Evolutionary conservation across 2,329 filamentous ascomycete genomes (phyloP).

Genomic region (Aspergillus sp.): DNA sequence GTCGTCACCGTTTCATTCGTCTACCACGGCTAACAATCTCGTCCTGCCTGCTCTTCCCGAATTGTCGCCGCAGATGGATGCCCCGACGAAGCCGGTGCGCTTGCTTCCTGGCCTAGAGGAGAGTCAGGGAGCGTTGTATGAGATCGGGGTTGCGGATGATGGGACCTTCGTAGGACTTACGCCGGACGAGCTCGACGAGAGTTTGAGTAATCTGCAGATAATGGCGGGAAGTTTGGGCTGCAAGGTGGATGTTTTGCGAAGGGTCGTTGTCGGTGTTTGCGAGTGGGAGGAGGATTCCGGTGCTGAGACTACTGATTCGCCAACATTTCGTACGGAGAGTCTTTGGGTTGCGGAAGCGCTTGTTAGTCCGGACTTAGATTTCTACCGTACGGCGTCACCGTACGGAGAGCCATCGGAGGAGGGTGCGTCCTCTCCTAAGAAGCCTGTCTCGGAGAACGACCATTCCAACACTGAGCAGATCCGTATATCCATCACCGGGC

Average conservation of each 20-base stretch:
- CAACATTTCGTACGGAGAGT: slow-evolving; percentile 39
- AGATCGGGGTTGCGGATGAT: slow-evolving; percentile 93
- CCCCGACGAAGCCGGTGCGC: slow-evolving; percentile 45
- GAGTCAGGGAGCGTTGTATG: slow-evolving; percentile 85
- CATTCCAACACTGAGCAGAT: slow-evolving; percentile 62
- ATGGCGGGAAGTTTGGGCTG: slow-evolving; percentile 95
- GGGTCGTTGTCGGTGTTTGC: slow-evolving; percentile 76
- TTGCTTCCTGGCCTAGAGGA: slow-evolving; percentile 74
- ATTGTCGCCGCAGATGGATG: slow-evolving; percentile 49
- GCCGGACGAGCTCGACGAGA: slow-evolving; percentile 87
- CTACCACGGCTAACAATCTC: slow-evolving; percentile 65
- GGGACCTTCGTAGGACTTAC: slow-evolving; percentile 82
- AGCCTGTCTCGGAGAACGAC: slow-evolving; percentile 13
- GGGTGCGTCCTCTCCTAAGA: slow-evolving; percentile 2
- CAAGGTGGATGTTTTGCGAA: slow-evolving; percentile 68
- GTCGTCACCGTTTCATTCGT: slow-evolving; percentile 82
- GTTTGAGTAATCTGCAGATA: slow-evolving; percentile 69
- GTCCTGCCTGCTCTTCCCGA: slow-evolving; percentile 70
- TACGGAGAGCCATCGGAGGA: slow-evolving; percentile 1
- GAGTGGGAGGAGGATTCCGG: slow-evolving; percentile 43
- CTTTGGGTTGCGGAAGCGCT: slow-evolving; percentile 87
- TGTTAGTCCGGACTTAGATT: slow-evolving; percentile 63
- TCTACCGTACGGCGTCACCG: slow-evolving; percentile 20
- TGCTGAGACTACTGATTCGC: slow-evolving; percentile 12
- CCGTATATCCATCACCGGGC: slow-evolving; percentile 76